These are phyloP conservation scores for Magnolia changhungtana DNA, from an alignment of 164 flowering plant genomes.

Conservation along the genomic window DNA sequence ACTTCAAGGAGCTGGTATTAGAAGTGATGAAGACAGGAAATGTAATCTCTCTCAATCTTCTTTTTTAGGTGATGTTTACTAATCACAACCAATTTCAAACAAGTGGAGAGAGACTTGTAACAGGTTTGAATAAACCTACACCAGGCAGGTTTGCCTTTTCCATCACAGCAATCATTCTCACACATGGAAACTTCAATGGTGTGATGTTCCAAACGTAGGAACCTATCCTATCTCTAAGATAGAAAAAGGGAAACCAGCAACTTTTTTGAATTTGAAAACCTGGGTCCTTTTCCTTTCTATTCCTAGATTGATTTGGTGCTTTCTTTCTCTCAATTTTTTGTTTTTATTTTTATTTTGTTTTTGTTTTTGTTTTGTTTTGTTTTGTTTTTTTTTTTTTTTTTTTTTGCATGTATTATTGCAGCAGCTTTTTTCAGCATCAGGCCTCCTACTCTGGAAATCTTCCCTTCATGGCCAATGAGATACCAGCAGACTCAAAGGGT, in stretches of 20 bases:
- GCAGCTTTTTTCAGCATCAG: constrained; percentile 12
- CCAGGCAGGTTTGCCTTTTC: constrained; percentile 46
- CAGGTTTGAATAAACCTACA: constrained; percentile 43
- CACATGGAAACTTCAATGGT: constrained; percentile 45
- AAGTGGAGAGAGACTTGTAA: constrained; percentile 17
- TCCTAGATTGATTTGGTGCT: constrained; percentile 30
- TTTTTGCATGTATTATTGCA: neutral
- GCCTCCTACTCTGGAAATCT: constrained; percentile 19
- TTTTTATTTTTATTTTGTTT: too few species aligned
- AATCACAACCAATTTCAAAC: constrained; percentile 25
- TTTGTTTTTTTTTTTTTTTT: too few species aligned
- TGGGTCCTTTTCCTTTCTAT: constrained; percentile 30
- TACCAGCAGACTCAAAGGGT: constrained; percentile 12
- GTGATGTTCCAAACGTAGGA: constrained; percentile 61
- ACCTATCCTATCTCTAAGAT: constrained; percentile 31
- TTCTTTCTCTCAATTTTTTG: neutral
- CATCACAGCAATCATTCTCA: constrained; percentile 57
- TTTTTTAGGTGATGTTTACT: constrained; percentile 42
- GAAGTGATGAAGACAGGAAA: constrained; percentile 69
- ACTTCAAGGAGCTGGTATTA: constrained; percentile 59
- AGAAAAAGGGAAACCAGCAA: constrained; percentile 25
- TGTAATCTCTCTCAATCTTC: constrained; percentile 31
- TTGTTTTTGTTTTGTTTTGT: neutral
- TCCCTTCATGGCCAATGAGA: constrained; percentile 22
- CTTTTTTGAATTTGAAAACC: constrained; percentile 13